These are phyloP conservation scores for Cucumis hystrix DNA, from an alignment of 306 rosid species.

Conservation along the genomic window DNA sequence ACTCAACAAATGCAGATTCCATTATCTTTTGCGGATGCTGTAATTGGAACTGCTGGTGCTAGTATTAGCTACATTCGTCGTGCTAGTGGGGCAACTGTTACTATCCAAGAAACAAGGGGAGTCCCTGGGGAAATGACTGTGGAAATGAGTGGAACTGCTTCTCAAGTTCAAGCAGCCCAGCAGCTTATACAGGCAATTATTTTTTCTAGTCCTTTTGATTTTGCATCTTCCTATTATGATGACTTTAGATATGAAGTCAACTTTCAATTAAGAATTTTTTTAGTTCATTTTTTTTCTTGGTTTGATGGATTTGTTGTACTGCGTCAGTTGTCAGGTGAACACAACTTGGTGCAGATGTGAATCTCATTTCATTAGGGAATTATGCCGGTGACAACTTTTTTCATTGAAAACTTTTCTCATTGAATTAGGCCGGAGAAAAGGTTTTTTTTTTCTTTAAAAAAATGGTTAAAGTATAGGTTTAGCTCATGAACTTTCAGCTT, in stretches of 20 bases:
- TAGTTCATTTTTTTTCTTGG: not conserved
- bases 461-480: too few species aligned
- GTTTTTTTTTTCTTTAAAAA: too few species aligned
- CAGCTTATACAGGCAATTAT: conserved; percentile 79
- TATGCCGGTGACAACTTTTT: not conserved
- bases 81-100: conserved; percentile 90
- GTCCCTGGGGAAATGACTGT: conserved; percentile 99
- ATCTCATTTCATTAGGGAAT: not conserved
- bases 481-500: too few species aligned
- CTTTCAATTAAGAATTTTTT: not conserved
- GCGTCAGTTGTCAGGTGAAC: not conserved
- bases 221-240: not conserved
- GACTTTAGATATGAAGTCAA: not conserved
- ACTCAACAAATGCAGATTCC: conserved; percentile 95
- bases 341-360: not conserved
- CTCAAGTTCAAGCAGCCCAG: conserved; percentile 92
- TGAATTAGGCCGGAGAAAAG: too few species aligned
- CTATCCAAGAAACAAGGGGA: conserved; percentile 94
- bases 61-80: conserved; percentile 93
- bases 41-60: conserved; percentile 90
- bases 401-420: not conserved
- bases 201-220: conserved; percentile 7
- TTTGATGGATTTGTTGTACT: not conserved
- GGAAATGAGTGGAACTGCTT: conserved; percentile 89
- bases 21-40: conserved; percentile 90